Base-by-base conservation (phyloP, 2,329 filamentous ascomycete species). In the Trichoderma afroharzianum region DNA sequence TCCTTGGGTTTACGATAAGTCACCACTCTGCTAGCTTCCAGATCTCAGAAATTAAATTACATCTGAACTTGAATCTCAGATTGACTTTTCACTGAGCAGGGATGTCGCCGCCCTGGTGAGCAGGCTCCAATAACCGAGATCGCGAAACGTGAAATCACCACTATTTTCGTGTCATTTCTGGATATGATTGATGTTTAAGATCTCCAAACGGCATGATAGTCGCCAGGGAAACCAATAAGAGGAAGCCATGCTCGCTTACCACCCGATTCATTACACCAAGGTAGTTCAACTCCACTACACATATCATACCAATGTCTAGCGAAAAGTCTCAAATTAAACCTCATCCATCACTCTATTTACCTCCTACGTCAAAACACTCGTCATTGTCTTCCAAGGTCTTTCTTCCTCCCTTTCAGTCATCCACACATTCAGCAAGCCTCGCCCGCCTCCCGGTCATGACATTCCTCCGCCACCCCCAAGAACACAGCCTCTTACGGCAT, bases 271-370 rank as follows among this genome's bases (percentile, higher is more conserved):
- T 61, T 82, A 86, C 39, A 43, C 39, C 39, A 43, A 43, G 39
- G 18, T n/a, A 43, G 15, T 50, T 21, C 43, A 50, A 47, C 9
- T 21, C 43, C 18, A 18, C n/a, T 6, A 11, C 18, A 21, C 43
- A 4, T 47, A 77, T 79, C 82, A 79, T 66, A 73, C 84, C n/a
- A 83, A 85, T 71, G 78, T 83, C 72, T 85, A 83, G 84, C 81
- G 72, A 73, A 73, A 55, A 72, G 28, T 12, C n/a, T 53, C 11
- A 9, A 14, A 36, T n/a, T 59, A n/a, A 21, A 21, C 28, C n/a
- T 21, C n/a, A 53, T 53, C 47, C n/a, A 53, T 53, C n/a, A 14
- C 21, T 53, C 5, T 9, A 11, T 59, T n/a, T 6, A 14, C 32
- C 21, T 26, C 12, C 18, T 24, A 53, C 67, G n/a, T 21, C 21